Percentiles rank a stretch among this genome's conserved stretches.
phyloP scores from a whole-genome alignment of 1,139 yeast genomes.

The Zygosaccharomyces pseudobailii region DNA sequence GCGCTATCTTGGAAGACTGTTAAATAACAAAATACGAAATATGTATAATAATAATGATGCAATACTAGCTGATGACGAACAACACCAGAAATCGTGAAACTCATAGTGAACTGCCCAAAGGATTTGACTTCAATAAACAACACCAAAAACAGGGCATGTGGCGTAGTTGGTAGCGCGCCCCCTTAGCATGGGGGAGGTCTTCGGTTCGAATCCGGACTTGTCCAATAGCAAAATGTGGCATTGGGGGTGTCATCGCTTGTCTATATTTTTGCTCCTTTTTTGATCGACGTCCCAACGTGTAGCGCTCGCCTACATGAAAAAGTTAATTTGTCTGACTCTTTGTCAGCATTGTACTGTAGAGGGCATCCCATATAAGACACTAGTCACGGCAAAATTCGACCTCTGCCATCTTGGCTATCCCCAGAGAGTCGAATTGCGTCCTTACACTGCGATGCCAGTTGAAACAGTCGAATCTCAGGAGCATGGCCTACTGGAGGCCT shows the following conservation, averaged over 20 bases:
- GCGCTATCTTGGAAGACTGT: constrained; percentile 26
- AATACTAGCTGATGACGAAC: neutral
- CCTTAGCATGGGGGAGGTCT: constrained; percentile 88
- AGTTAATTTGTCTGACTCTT: neutral
- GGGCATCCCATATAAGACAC: neutral
- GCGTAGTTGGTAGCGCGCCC: constrained; percentile 93
- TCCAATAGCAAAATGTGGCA: constrained; percentile 40
- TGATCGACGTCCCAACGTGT: neutral
- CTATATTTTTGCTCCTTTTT: too few relatives aligned
- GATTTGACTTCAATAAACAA: neutral
- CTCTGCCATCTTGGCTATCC: neutral
- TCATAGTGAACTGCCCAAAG: too few relatives aligned
- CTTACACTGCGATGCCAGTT: neutral
- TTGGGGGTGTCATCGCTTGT: too few relatives aligned
- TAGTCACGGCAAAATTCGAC: neutral
- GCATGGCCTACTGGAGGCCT: neutral
- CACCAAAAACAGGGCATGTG: constrained; percentile 58
- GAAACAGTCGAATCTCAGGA: neutral
- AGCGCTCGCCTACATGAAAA: neutral
- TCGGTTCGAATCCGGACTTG: constrained; percentile 90
- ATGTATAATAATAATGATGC: neutral
- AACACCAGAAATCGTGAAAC: too few relatives aligned
- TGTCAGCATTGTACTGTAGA: neutral
- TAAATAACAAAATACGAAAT: neutral
- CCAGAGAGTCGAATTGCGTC: neutral